Conservation (phyloP, 805 yeast genomes). For the Hanseniaspora lindneri region DNA sequence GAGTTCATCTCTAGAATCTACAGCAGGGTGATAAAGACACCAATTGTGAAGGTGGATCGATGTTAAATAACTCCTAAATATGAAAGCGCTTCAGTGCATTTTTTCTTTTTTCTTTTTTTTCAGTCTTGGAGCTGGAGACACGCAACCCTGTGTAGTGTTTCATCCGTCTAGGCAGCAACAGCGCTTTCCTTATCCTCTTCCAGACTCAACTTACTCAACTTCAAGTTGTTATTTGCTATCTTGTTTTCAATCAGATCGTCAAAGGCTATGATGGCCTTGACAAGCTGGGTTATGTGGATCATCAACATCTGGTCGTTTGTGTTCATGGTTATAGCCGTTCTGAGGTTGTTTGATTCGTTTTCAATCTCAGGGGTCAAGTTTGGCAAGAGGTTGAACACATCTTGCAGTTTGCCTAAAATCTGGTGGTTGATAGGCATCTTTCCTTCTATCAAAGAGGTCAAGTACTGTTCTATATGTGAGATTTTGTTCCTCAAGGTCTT, state of each 20-base stretch:
- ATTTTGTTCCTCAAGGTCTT: conserved; percentile 74
- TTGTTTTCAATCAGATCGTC: conserved; percentile 94
- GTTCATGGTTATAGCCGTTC: conserved; percentile 76
- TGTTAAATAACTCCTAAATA: no score
- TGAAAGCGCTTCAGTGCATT: no score
- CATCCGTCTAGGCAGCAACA: neutral
- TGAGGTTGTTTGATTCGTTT: conserved; percentile 30
- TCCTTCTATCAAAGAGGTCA: conserved; percentile 58
- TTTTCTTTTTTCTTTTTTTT: no score
- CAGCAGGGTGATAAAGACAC: no score
- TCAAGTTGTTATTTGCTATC: conserved; percentile 57
- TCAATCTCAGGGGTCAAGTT: conserved; percentile 38
- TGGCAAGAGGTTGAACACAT: conserved; percentile 85
- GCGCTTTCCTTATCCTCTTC: conserved; percentile 30
- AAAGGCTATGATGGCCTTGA: conserved; percentile 89
- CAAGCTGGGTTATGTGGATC: conserved; percentile 76
- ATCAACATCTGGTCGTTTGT: conserved; percentile 95
- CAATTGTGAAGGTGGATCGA: no score
- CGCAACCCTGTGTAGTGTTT: neutral
- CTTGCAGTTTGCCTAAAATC: conserved; percentile 85
- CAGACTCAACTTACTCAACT: conserved; percentile 30
- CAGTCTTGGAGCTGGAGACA: no score
- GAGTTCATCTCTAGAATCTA: no score
- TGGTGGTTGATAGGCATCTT: conserved; percentile 79
- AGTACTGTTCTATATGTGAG: conserved; percentile 62